phyloP scores from a whole-genome alignment of 1,284 basidiomycete genomes.

The Trametes hirsuta region DNA sequence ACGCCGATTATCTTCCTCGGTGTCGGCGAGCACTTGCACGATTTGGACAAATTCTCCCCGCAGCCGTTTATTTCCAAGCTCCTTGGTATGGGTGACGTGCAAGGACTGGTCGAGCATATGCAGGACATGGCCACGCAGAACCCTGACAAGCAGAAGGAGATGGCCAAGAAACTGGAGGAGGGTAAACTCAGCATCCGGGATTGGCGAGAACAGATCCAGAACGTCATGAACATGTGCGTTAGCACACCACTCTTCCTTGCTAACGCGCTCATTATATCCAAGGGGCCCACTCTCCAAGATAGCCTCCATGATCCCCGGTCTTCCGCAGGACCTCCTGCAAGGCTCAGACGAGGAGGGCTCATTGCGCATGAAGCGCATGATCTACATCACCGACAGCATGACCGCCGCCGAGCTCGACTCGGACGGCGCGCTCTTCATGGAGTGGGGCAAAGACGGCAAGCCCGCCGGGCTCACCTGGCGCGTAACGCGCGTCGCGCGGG shows the following conservation, averaged over 20 bases:
- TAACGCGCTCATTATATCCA: conserved; percentile 2
- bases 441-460: conserved; percentile 81
- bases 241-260: not conserved
- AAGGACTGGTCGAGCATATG: conserved; percentile 97
- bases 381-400: conserved; percentile 99
- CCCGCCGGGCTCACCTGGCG: conserved; percentile 85
- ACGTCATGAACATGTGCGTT: conserved; percentile 95
- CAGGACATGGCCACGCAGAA: conserved; percentile 92
- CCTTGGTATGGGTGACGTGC: conserved; percentile 94
- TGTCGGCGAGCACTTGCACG: conserved; percentile 95
- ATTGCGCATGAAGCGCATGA: conserved; percentile 94
- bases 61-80: conserved; percentile 98
- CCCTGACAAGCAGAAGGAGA: conserved; percentile 96
- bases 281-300: conserved; percentile 98
- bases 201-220: conserved; percentile 97
- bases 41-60: conserved; percentile 94
- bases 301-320: conserved; percentile 97
- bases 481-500: conserved; percentile 87
- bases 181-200: conserved; percentile 97
- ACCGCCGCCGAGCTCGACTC: conserved; percentile 92
- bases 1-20: conserved; percentile 99
- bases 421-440: conserved; percentile 90
- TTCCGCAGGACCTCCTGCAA: conserved; percentile 88
- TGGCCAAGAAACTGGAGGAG: conserved; percentile 97
- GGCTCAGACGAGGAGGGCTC: conserved; percentile 93